These are phyloP conservation scores for Peronospora tabacina DNA, from an alignment of 352 stramenopile species.

Conservation along the genomic window DNA sequence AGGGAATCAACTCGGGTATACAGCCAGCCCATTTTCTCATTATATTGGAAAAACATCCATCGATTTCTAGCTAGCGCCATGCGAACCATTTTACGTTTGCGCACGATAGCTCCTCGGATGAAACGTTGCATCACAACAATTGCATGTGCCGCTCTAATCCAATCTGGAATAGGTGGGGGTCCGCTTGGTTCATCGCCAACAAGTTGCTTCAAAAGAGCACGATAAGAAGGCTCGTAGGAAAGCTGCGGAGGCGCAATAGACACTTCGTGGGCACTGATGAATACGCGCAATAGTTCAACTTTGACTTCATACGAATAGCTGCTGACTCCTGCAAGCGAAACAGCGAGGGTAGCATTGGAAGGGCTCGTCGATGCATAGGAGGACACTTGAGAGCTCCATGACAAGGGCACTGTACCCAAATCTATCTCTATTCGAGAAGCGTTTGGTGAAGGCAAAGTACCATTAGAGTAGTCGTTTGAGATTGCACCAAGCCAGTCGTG, in stretches of 20 bases:
- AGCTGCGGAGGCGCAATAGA: conserved; percentile 13
- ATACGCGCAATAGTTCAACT: conserved; percentile 54
- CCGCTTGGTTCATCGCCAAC: conserved; percentile 49
- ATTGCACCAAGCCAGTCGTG: conserved; percentile 50
- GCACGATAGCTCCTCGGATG: conserved; percentile 65
- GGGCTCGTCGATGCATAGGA: conserved; percentile 35
- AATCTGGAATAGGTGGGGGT: conserved; percentile 46
- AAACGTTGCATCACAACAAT: conserved; percentile 78
- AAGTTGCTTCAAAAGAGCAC: conserved; percentile 62
- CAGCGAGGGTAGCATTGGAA: conserved; percentile 24
- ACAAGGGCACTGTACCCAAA: conserved; percentile 9
- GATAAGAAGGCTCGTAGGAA: conserved; percentile 60
- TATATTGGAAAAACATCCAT: conserved; percentile 50
- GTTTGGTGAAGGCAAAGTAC: conserved; percentile 14
- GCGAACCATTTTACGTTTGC: conserved; percentile 55
- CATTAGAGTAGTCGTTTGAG: conserved; percentile 37
- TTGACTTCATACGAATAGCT: conserved; percentile 77
- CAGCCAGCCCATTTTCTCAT: conserved; percentile 75
- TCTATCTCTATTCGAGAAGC: conserved; percentile 19
- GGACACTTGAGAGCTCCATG: conserved; percentile 21
- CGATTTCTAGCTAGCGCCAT: conserved; percentile 44
- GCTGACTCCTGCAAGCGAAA: conserved; percentile 14
- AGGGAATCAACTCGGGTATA: conserved; percentile 78
- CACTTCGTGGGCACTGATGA: conserved; percentile 56
- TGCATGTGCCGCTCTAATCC: conserved; percentile 56